Evolutionary conservation across 352 stramenopile genomes (phyloP).

Genomic region (Phytopythium litorale): DNA sequence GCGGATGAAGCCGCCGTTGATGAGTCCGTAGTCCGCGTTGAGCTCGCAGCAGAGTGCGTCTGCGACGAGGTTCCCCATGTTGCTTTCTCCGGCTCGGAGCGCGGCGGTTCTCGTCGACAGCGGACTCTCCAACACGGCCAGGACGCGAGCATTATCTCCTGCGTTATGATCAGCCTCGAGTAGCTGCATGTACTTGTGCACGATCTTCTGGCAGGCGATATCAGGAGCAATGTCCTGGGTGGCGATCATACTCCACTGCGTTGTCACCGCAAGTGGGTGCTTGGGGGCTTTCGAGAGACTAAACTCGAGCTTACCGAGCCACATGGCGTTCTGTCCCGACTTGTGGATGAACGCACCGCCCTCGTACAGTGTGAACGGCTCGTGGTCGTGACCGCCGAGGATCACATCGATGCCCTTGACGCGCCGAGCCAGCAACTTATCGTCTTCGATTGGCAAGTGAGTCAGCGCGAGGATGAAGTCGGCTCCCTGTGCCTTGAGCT

Average conservation of each 20-base stretch:
- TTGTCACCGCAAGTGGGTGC: conserved; percentile 38
- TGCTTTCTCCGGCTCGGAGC: conserved; percentile 69
- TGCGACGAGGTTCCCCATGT: conserved; percentile 72
- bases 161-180: conserved; percentile 57
- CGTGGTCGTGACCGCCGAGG: conserved; percentile 91
- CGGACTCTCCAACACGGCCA: conserved; percentile 42
- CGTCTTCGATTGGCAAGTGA: conserved; percentile 74
- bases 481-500: conserved; percentile 55
- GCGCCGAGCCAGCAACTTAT: conserved; percentile 57
- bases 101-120: conserved; percentile 72
- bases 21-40: conserved; percentile 53
- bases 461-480: conserved; percentile 87
- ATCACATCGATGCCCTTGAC: conserved; percentile 80
- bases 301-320: conserved; percentile 80
- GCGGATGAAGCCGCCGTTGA: conserved; percentile 81
- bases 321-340: conserved; percentile 85
- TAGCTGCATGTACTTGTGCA: conserved; percentile 64
- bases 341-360: conserved; percentile 87
- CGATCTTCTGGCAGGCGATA: conserved; percentile 54
- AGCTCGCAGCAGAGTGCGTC: conserved; percentile 75
- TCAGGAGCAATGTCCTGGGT: conserved; percentile 60
- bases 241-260: conserved; percentile 83
- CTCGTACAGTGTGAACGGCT: conserved; percentile 83
- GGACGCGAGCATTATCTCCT: conserved; percentile 40
- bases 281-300: conserved; percentile 38